Conservation (phyloP, 2,329 filamentous ascomycete species). For the Diaporthe sp. region DNA sequence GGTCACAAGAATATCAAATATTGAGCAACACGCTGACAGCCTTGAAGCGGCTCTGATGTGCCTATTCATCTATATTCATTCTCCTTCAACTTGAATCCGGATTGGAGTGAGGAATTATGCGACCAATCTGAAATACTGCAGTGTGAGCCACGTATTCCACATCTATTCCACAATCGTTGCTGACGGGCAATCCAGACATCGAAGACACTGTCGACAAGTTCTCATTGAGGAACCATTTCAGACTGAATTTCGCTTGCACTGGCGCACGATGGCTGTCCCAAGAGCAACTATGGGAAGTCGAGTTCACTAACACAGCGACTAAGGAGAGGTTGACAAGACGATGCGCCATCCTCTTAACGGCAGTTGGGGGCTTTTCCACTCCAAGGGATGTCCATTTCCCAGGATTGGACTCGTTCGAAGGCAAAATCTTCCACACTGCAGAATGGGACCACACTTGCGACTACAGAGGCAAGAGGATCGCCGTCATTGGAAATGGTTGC, state of each 20-base stretch:
- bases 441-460: constrained; percentile 48
- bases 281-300: not conserved
- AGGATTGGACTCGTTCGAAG: constrained; percentile 44
- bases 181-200: not conserved
- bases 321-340: not conserved
- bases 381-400: not conserved
- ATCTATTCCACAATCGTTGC: not conserved
- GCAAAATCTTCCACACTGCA: constrained; percentile 51
- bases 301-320: not conserved
- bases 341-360: not conserved
- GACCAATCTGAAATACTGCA: not conserved
- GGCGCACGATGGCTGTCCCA: not conserved
- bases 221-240: not conserved
- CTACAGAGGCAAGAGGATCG: constrained; percentile 48
- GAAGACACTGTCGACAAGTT: not conserved
- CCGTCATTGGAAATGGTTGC: constrained; percentile 53
- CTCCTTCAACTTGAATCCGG: constrained; percentile 1
- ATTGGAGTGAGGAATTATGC: constrained; percentile 14
- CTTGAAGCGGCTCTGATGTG: not conserved
- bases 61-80: constrained; percentile 6
- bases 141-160: not conserved
- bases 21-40: not conserved
- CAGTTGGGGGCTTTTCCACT: not conserved
- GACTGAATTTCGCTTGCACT: not conserved
- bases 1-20: too few relatives aligned